Base-by-base conservation (phyloP, 2,329 filamentous ascomycete genomes). In the Coniosporium tulheliwenetii region DNA sequence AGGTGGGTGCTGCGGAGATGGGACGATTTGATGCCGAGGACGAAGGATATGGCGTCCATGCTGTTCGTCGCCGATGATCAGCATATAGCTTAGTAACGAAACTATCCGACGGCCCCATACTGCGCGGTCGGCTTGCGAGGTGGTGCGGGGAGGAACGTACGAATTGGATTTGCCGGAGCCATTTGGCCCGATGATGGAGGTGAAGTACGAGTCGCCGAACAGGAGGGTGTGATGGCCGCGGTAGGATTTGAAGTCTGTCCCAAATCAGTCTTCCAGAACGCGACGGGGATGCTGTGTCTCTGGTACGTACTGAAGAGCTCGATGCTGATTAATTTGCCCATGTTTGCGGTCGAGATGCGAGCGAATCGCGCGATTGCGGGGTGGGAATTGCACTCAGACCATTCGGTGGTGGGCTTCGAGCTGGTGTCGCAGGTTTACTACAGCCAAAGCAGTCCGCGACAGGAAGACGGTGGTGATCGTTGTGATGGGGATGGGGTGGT, bases 1-100 rank as follows among this genome's bases (percentile, higher is more conserved):
- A 98, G 75, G 54, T 96, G 86, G 31, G 85, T 78, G 3, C 93
- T 98, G 53, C 91, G 85, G 41, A 98, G 71, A 60, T 96, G 89
- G n/a, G 89, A 93, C 2, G 91, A 98, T 60, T 96, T 95, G 61
- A 98, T 96, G 49, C 91, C 91, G 43, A 98, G 75, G 44, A 98
- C 91, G 63, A 98, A 98, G 49, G 91, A 98, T 52, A 98, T 98
- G 51, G 91, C 91, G 60, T 98, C 91, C 91, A 98, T 98, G 44
- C 85, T 93, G 15, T 37, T 37, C 31, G 32, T 13, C 29, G 19
- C 29, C 13, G 5, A 15, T 31, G 30, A 12, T 13, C 15, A 26
- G 29, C 8, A 13, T 19, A 15, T 15, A 15, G 16, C n/a, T 5
- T n/a, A 37, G 15, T 15, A 31, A 8, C 12, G 7, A 26, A 26